phyloP scores from a whole-genome alignment of 2,329 filamentous ascomycete genomes.

The Paracorniculantispora psalliotae region DNA sequence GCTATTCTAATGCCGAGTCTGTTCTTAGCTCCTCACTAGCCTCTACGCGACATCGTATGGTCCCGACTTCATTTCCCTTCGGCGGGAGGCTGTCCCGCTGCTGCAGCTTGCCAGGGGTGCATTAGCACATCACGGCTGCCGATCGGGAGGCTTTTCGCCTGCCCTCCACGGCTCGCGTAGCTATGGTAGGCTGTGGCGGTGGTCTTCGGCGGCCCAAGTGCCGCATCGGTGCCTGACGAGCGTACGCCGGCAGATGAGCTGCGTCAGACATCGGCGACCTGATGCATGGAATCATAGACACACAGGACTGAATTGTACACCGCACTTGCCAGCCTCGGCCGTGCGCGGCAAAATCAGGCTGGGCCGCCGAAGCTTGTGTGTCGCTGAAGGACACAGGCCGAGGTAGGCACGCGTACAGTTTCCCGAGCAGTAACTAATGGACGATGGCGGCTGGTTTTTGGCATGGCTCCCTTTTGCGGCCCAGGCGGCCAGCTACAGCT shows the following conservation, averaged over 20 bases:
- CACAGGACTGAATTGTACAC: too few species aligned
- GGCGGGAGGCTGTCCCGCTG: background rate
- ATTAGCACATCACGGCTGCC: background rate
- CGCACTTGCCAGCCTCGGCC: too few species aligned
- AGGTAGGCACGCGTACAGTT: too few species aligned
- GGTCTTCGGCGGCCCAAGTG: too few species aligned
- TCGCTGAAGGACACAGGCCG: too few species aligned
- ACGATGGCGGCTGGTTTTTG: too few species aligned
- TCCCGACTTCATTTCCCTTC: background rate
- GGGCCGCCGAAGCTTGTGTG: too few species aligned
- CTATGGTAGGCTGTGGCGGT: background rate
- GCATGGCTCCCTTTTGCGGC: too few species aligned
- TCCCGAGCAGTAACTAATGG: too few species aligned
- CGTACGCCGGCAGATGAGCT: background rate
- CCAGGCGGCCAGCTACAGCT: too few species aligned
- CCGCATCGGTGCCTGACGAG: background rate
- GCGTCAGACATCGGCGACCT: background rate
- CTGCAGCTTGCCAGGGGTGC: background rate
- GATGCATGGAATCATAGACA: too few species aligned
- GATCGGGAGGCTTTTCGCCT: background rate
- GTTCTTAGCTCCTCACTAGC: background rate
- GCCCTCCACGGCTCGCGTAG: background rate
- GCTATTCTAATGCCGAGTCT: background rate
- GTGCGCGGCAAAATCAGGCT: too few species aligned
- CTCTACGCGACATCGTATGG: background rate